phyloP scores from a whole-genome alignment of 192 early-diverging fungal species.

The Coemansia sp. region DNA sequence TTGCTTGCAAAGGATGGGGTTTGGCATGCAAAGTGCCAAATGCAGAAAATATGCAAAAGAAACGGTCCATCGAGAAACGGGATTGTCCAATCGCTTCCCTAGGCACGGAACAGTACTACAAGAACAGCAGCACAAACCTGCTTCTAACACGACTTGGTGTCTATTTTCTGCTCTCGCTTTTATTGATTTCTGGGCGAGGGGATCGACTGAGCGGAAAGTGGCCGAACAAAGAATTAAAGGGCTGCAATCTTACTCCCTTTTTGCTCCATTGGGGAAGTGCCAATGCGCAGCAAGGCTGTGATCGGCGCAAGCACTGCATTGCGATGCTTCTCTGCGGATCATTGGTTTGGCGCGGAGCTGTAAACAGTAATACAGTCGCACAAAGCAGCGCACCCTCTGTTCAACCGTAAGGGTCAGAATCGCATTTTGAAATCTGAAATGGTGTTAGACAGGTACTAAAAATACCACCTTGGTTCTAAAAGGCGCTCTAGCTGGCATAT shows the following conservation, averaged over 20 bases:
- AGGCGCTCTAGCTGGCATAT: too few relatives aligned
- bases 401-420: not conserved
- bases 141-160: not conserved
- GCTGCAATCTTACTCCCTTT: not conserved
- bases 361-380: not conserved
- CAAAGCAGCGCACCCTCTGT: not conserved
- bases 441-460: not conserved
- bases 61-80: not conserved
- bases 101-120: not conserved
- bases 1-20: not conserved
- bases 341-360: not conserved
- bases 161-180: not conserved
- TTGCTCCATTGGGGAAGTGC: not conserved
- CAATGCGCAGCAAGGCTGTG: not conserved
- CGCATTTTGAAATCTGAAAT: not conserved
- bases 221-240: not conserved
- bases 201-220: not conserved
- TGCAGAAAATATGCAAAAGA: not conserved
- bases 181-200: not conserved
- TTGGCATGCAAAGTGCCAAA: not conserved
- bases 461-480: not conserved
- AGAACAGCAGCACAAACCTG: not conserved
- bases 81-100: not conserved
- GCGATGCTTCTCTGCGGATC: not conserved
- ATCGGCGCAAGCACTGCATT: not conserved